Conservation (phyloP, 352 stramenopile genomes). For the Phytophthora colocasiae region DNA sequence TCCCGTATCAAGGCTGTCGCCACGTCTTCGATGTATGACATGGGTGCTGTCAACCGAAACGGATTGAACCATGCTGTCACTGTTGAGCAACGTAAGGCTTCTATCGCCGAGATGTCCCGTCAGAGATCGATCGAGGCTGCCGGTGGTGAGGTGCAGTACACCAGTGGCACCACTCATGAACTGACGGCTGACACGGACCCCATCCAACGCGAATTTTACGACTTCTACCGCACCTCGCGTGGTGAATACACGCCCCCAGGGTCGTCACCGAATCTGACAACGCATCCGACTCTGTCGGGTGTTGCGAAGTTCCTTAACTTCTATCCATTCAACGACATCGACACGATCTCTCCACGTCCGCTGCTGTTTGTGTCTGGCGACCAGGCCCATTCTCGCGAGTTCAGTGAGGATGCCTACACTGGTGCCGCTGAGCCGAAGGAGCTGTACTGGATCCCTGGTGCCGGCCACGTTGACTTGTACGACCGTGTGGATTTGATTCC, state of each 20-base stretch:
- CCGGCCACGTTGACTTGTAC: slow-evolving; percentile 23
- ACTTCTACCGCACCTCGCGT: slow-evolving; percentile 22
- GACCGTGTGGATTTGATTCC: slow-evolving; percentile 29
- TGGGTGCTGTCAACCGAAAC: slow-evolving; percentile 16
- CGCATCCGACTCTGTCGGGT: slow-evolving; percentile 12
- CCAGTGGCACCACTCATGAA: slow-evolving; percentile 5
- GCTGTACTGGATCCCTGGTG: slow-evolving; percentile 18
- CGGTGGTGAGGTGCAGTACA: slow-evolving; percentile 16
- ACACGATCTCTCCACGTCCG: slow-evolving; percentile 23
- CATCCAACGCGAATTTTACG: slow-evolving; percentile 27
- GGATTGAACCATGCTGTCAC: slow-evolving; percentile 12
- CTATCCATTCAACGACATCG: slow-evolving; percentile 31
- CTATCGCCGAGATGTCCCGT: slow-evolving; percentile 1
- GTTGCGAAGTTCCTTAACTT: slow-evolving; percentile 26
- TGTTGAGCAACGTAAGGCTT: slow-evolving; percentile 20
- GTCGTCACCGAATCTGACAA: slow-evolving; percentile 15
- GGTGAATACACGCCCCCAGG: slow-evolving; percentile 26
- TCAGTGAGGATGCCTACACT: slow-evolving; percentile 25
- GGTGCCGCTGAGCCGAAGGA: slow-evolving; percentile 23
- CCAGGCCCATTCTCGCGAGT: slow-evolving; percentile 25
- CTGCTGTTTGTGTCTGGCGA: slow-evolving; percentile 22
- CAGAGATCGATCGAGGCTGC: slow-evolving; percentile 14
- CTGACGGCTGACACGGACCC: slow-evolving; percentile 11
- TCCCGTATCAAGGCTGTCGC: slow-evolving; percentile 28
- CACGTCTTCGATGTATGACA: slow-evolving; percentile 29